A percentile compares a stretch with the other conserved stretches of the same genome.
These are phyloP conservation scores for Kwoniella pini DNA, from an alignment of 768 basidiomycete genomes.

Conservation along the genomic window DNA sequence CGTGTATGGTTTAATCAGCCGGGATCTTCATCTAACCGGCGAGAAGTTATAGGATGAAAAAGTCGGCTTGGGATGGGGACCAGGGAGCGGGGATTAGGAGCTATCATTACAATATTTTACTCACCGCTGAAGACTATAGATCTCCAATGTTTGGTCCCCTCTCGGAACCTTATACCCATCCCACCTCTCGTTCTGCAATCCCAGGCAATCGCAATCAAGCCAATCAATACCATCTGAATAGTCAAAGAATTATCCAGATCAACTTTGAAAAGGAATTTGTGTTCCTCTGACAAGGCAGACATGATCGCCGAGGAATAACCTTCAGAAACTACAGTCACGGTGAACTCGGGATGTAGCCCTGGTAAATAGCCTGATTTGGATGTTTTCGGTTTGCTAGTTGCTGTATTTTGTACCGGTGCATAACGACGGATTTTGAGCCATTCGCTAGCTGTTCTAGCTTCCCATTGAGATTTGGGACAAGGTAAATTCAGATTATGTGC, in stretches of 20 bases:
- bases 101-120: conserved; percentile 6
- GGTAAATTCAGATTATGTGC: conserved; percentile 41
- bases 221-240: conserved; percentile 39
- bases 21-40: too few relatives aligned
- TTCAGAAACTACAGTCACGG: conserved; percentile 27
- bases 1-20: too few relatives aligned
- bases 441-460: conserved; percentile 30
- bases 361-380: conserved; percentile 28
- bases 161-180: conserved; percentile 41
- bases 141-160: conserved; percentile 42
- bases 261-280: conserved; percentile 26
- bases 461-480: conserved; percentile 38
- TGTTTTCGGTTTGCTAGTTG: conserved; percentile 2
- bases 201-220: conserved; percentile 42
- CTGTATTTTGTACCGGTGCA: background rate
- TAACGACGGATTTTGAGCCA: conserved; percentile 32
- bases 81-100: too few relatives aligned
- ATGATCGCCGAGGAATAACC: conserved; percentile 34
- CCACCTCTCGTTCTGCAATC: conserved; percentile 41
- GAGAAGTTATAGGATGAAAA: too few relatives aligned
- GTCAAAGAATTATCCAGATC: conserved; percentile 29
- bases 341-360: conserved; percentile 43
- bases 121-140: conserved; percentile 36
- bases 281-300: conserved; percentile 23
- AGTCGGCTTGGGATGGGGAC: too few relatives aligned